Percentiles rank a stretch among this genome's conserved stretches.
phyloP scores from a whole-genome alignment of 805 yeast species.

The Candida berthetii region DNA sequence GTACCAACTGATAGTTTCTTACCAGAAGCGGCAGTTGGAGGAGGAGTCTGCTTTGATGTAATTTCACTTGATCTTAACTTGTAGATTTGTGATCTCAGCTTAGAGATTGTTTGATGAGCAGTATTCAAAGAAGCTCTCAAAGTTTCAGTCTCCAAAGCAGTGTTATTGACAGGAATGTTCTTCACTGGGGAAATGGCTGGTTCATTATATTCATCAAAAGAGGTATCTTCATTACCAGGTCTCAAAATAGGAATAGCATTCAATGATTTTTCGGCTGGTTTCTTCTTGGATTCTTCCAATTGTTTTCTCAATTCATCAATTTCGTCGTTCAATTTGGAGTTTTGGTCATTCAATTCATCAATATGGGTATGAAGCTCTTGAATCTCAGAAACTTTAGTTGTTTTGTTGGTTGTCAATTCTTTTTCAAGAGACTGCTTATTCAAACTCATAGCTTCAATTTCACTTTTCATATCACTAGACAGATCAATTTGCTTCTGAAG shows the following conservation, averaged over 20 bases:
- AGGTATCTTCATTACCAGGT: conserved; percentile 20
- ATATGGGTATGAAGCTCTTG: conserved; percentile 44
- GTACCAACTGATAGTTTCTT: conserved; percentile 3
- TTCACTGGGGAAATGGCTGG: conserved; percentile 29
- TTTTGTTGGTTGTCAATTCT: conserved; percentile 30
- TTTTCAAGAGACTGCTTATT: conserved; percentile 33
- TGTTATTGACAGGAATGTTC: conserved; percentile 31
- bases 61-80: conserved; percentile 20
- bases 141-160: conserved; percentile 58
- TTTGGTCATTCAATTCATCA: conserved; percentile 61
- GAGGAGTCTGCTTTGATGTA: conserved; percentile 5
- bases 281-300: conserved; percentile 9
- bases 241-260: conserved; percentile 15
- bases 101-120: conserved; percentile 59
- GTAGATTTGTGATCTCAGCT: conserved; percentile 36
- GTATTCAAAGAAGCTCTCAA: conserved; percentile 56
- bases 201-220: conserved; percentile 31
- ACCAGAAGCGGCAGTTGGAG: conserved; percentile 10
- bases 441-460: conserved; percentile 40
- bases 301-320: conserved; percentile 19
- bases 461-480: conserved; percentile 32
- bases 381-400: conserved; percentile 33
- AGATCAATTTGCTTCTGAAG: conserved; percentile 32
- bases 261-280: conserved; percentile 10
- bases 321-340: conserved; percentile 47